A percentile compares a stretch with the other conserved stretches of the same genome.
Conservation (phyloP, 2,329 filamentous ascomycete genomes). For the Ceratocystis huliohia region DNA sequence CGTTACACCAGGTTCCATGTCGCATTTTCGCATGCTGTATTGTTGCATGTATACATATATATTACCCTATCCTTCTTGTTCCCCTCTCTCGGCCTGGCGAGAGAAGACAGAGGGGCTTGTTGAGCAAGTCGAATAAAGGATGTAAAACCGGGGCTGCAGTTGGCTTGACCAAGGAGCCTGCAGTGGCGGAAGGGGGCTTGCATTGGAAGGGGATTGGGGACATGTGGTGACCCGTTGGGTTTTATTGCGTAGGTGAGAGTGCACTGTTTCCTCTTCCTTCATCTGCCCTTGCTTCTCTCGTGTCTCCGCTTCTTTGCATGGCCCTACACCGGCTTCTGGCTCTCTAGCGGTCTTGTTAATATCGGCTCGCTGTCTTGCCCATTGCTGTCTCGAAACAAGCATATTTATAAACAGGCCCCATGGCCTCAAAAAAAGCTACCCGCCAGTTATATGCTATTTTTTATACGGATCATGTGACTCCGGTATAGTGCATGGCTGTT, state of each 20-base stretch:
- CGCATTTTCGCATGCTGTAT: neutral
- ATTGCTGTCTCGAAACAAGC: no score
- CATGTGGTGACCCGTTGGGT: constrained; percentile 1
- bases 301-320: neutral
- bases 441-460: neutral
- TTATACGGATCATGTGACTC: neutral
- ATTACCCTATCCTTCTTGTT: neutral
- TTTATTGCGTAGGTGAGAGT: neutral
- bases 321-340: no score
- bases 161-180: neutral
- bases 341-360: no score
- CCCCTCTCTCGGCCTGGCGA: neutral
- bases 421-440: neutral
- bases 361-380: no score
- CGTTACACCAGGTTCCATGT: neutral
- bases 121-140: neutral
- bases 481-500: neutral
- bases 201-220: neutral
- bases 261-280: neutral
- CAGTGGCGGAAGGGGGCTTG: neutral
- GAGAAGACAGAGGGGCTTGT: neutral
- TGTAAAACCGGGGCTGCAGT: neutral
- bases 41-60: neutral
- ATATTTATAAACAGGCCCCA: neutral
- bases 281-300: neutral